Base-by-base conservation (phyloP, 306 rosid species). In the Casuarina cunninghamiana region DNA sequence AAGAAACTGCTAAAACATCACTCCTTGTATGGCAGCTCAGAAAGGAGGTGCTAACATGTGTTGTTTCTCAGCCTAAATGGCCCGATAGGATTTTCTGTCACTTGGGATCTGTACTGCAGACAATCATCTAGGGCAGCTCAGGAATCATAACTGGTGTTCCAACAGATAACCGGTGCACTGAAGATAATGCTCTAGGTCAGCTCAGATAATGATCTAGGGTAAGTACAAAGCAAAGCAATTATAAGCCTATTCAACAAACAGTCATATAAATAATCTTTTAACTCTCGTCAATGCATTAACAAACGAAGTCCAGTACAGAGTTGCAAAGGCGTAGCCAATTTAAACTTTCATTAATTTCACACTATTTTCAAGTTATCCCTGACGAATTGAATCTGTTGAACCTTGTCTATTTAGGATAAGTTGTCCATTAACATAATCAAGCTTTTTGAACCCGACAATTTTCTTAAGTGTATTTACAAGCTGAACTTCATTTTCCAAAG, bases 81-180 rank as follows among this genome's bases (percentile, higher is more conserved):
- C 71, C 19, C 2, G 35, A 66, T 17, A 39, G 0, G 13, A 17
- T 41, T 39, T 1, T 41, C 13, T 7, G 7, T 41, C 26, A 41
- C 35, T 66, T 10, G n/a, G 5, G 69, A 17, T 69, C 75, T 77
- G 61, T 45, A n/a, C 45, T 74, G 63, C 5, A 69, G 50, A 66
- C 42, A 12, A 41, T 39, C 50, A 66, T 39, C 71, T 41, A 66
- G 26, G 50, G 41, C 71, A 66, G 8, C 71, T 63, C 38, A 2
- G 46, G 46, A 38, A 6, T 62, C 10, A 62, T 38, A 62, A 38
- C 69, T 2, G 10, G 69, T 37, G 37, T 37, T 6, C 69, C 44
- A 63, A 63, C 46, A 26, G 32, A 38, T 39, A 38, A 63, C 5
- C 2, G 13, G 13, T 77, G 61, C 55, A n/a, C 45, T 74, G 63